A percentile compares a stretch with the other conserved stretches of the same genome.
phyloP scores from a whole-genome alignment of 2,329 filamentous ascomycete species.

The Phaeosphaeria sp. region DNA sequence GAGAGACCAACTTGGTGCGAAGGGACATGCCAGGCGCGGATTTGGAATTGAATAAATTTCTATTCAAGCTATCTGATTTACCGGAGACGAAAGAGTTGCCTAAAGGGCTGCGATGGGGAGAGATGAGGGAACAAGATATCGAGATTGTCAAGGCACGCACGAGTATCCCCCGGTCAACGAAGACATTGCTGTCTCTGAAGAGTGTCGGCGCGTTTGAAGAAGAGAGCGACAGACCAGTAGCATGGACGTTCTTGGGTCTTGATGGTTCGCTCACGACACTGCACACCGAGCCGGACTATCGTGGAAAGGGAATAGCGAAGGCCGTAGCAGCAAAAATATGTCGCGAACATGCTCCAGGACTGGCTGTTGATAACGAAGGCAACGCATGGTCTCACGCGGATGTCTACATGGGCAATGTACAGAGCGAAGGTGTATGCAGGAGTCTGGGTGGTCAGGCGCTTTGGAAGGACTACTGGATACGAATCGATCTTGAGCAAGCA shows the following conservation, averaged over 20 bases:
- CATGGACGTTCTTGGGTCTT: conserved; percentile 70
- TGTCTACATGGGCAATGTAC: conserved; percentile 66
- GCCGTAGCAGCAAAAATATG: conserved; percentile 66
- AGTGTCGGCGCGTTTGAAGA: conserved; percentile 51
- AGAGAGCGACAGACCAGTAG: conserved; percentile 59
- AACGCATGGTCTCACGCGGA: conserved; percentile 68
- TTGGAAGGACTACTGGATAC: conserved; percentile 67
- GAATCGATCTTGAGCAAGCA: conserved; percentile 49
- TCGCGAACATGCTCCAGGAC: conserved; percentile 47
- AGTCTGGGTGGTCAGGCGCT: conserved; percentile 64
- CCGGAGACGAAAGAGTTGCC: conserved; percentile 52
- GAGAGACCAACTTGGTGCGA: conserved; percentile 29
- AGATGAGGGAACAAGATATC: conserved; percentile 61
- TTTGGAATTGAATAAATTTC: conserved; percentile 60
- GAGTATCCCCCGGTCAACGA: conserved; percentile 62
- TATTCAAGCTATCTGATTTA: conserved; percentile 60
- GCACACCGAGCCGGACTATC: conserved; percentile 66
- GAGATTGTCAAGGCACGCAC: conserved; percentile 58
- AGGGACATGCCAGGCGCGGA: conserved; percentile 39
- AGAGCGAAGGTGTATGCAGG: conserved; percentile 68
- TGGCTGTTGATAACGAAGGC: conserved; percentile 41
- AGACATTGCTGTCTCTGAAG: conserved; percentile 51
- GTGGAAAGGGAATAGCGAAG: conserved; percentile 70
- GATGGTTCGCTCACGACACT: conserved; percentile 69
- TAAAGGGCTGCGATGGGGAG: conserved; percentile 63